These are phyloP conservation scores for Fusarium piperis DNA, from an alignment of 2,329 filamentous ascomycete species.

Conservation along the genomic window DNA sequence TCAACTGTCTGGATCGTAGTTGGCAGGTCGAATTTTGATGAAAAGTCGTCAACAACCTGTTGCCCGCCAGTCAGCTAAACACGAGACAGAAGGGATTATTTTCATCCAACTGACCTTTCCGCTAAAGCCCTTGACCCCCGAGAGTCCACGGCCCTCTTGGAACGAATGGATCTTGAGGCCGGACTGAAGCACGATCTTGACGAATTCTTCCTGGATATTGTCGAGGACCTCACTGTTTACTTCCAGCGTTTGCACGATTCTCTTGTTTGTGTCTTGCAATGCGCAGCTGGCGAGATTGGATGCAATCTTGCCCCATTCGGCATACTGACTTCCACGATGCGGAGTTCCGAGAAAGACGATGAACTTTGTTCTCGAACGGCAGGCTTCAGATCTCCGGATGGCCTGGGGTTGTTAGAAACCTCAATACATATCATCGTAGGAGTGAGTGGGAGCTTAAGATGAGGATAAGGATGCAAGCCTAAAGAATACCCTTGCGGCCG, in stretches of 20 bases:
- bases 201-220: slow-evolving; percentile 50
- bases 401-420: slow-evolving; percentile 35
- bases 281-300: slow-evolving; percentile 16
- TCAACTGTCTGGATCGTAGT: slow-evolving; percentile 48
- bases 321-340: slow-evolving; percentile 47
- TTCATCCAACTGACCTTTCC: background rate
- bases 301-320: slow-evolving; percentile 47
- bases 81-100: background rate
- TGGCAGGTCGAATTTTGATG: slow-evolving; percentile 51
- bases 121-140: slow-evolving; percentile 47
- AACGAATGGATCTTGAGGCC: slow-evolving; percentile 52
- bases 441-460: background rate
- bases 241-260: slow-evolving; percentile 44
- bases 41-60: slow-evolving; percentile 45
- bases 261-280: slow-evolving; percentile 41
- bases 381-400: slow-evolving; percentile 43
- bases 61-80: background rate
- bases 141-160: slow-evolving; percentile 47
- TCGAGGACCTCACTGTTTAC: slow-evolving; percentile 50
- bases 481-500: background rate
- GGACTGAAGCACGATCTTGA: slow-evolving; percentile 1
- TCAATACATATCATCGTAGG: background rate
- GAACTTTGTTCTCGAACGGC: slow-evolving; percentile 42
- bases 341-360: slow-evolving; percentile 54
- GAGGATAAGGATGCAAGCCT: background rate